Evolutionary conservation across 2,329 filamentous ascomycete species (phyloP).

Genomic region (Amylocarpus encephaloides): DNA sequence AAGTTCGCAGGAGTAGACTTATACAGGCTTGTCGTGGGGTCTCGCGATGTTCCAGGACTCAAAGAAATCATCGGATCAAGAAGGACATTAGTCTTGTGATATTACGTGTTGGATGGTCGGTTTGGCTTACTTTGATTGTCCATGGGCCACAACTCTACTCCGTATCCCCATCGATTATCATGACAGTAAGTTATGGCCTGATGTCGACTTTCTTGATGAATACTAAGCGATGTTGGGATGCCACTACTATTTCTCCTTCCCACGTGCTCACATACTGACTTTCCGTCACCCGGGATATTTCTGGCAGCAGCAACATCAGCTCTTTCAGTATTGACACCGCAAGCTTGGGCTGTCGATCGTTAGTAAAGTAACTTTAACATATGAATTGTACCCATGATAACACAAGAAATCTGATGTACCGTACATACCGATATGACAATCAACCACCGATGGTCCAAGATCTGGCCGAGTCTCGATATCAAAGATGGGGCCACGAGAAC

Average conservation of each 20-base stretch:
- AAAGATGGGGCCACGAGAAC: conserved; percentile 11
- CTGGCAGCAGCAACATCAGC: too few species aligned
- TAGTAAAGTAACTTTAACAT: not conserved
- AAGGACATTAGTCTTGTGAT: not conserved
- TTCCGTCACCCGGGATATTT: too few species aligned
- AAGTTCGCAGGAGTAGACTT: conserved; percentile 38
- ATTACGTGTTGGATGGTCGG: not conserved
- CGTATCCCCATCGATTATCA: not conserved
- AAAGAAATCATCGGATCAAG: not conserved
- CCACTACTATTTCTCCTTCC: not conserved
- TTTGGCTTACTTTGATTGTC: not conserved
- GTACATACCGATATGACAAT: conserved; percentile 11
- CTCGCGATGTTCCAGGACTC: conserved; percentile 17
- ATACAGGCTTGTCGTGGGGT: conserved; percentile 30
- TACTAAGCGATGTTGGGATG: not conserved
- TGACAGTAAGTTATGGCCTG: not conserved
- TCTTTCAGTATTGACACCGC: too few species aligned
- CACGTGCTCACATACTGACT: too few species aligned
- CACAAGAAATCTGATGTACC: not conserved
- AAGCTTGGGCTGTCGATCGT: too few species aligned
- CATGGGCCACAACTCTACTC: not conserved
- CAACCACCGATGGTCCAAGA: conserved; percentile 6
- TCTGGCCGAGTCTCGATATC: conserved; percentile 9
- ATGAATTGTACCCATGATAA: not conserved
- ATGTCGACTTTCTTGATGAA: not conserved